A percentile compares a stretch with the other conserved stretches of the same genome.
Conservation (phyloP, 2,329 filamentous ascomycete genomes). For the Aureobasidium namibiae region DNA sequence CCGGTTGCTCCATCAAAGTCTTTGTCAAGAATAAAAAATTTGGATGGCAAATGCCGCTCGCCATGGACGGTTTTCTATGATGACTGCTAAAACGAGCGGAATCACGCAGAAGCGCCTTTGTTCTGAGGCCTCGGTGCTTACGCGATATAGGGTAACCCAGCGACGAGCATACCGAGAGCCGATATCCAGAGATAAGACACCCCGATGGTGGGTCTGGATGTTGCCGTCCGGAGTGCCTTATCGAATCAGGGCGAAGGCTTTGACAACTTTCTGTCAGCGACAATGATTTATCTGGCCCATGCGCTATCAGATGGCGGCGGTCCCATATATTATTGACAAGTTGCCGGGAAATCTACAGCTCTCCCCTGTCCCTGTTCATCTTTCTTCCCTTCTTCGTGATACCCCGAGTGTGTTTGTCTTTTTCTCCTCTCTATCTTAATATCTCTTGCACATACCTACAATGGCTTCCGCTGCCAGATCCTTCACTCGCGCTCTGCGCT, state of each 20-base stretch:
- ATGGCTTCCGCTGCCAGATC: conserved; percentile 33
- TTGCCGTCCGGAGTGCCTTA: conserved; percentile 3
- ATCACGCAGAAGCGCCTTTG: background rate
- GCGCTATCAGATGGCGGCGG: conserved; percentile 6
- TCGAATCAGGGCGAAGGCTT: conserved; percentile 13
- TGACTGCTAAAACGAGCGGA: background rate
- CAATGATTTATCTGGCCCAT: background rate
- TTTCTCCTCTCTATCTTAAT: background rate
- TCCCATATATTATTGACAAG: conserved; percentile 10
- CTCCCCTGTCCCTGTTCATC: background rate
- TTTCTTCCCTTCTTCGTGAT: conserved; percentile 12
- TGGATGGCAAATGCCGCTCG: conserved; percentile 3
- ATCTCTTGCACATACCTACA: conserved; percentile 1
- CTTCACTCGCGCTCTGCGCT: conserved; percentile 33
- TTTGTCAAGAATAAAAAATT: background rate
- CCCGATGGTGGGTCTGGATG: conserved; percentile 9
- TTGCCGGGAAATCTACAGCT: background rate
- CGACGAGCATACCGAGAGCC: background rate
- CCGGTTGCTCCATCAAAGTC: background rate
- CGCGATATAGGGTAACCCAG: background rate
- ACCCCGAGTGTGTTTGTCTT: conserved; percentile 2
- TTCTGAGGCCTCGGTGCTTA: background rate
- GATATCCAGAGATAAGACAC: conserved; percentile 10
- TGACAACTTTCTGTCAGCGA: conserved; percentile 11
- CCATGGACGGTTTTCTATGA: background rate